Evolutionary conservation across 2,329 filamentous ascomycete species (phyloP).

Genomic region (Neoarthrinium moseri): DNA sequence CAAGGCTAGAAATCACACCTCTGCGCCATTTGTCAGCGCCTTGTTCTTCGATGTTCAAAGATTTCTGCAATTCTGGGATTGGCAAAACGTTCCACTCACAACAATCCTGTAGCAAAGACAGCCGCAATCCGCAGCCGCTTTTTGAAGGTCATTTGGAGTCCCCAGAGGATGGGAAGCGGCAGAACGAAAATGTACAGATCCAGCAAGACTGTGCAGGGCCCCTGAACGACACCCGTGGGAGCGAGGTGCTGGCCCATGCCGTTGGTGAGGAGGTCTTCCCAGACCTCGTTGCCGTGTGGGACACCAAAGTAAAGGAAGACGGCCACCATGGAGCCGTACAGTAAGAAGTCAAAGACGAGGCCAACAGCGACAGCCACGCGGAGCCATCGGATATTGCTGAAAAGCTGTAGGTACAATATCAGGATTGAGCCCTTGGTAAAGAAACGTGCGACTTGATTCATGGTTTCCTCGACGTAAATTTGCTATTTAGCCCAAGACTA

Average conservation of each 20-base stretch:
- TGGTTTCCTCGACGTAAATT: slow-evolving; percentile 7
- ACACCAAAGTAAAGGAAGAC: neutral
- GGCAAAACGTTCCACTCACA: slow-evolving; percentile 3
- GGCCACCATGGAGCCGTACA: neutral
- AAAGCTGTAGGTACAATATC: slow-evolving; percentile 14
- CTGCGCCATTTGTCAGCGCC: too few relatives aligned
- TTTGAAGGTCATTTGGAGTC: slow-evolving; percentile 3
- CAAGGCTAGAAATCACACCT: neutral
- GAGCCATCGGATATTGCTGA: neutral
- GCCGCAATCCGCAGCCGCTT: slow-evolving; percentile 10
- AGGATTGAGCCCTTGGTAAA: slow-evolving; percentile 15
- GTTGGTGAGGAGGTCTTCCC: neutral
- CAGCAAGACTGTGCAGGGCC: slow-evolving; percentile 7
- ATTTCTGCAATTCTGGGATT: slow-evolving; percentile 4
- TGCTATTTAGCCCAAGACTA: neutral
- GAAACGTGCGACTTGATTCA: slow-evolving; percentile 10
- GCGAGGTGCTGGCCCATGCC: neutral
- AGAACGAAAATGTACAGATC: slow-evolving; percentile 19
- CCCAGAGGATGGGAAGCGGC: slow-evolving; percentile 11
- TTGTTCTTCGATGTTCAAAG: too few relatives aligned
- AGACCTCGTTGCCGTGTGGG: neutral
- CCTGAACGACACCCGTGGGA: slow-evolving; percentile 12
- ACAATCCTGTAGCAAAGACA: slow-evolving; percentile 14
- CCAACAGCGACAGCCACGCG: neutral
- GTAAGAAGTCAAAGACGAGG: neutral